Conservation (phyloP, 768 basidiomycete genomes). For the Rhodotorula graminis region DNA sequence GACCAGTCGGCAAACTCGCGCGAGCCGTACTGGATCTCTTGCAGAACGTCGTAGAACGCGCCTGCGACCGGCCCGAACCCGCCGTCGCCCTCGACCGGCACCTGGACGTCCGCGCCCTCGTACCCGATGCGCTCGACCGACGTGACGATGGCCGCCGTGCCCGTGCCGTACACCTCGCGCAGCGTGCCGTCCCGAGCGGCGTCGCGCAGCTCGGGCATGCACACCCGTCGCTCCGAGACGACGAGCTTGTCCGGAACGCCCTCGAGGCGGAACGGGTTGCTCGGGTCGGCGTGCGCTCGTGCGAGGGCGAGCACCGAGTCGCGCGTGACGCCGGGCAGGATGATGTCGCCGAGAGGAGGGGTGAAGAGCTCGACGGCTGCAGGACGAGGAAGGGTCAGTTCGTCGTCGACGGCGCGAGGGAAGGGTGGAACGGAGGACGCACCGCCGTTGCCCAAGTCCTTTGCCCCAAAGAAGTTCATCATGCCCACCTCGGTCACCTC, state of each 20-base stretch:
- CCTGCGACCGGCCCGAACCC: constrained; percentile 28
- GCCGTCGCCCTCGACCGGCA: constrained; percentile 17
- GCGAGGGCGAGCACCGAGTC: constrained; percentile 67
- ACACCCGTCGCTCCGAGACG: constrained; percentile 58
- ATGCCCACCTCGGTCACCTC: constrained; percentile 55
- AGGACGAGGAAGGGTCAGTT: background rate
- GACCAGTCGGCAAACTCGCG: background rate
- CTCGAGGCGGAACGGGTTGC: constrained; percentile 45
- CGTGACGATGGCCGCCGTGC: constrained; percentile 70
- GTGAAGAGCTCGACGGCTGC: constrained; percentile 70
- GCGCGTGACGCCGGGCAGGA: constrained; percentile 82
- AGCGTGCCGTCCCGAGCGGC: constrained; percentile 58
- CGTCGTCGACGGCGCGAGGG: background rate
- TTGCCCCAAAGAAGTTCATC: constrained; percentile 75
- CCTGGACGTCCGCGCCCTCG: constrained; percentile 56
- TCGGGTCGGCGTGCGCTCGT: constrained; percentile 55
- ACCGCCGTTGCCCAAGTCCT: constrained; percentile 50
- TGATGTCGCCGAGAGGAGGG: constrained; percentile 80
- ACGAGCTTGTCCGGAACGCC: constrained; percentile 52
- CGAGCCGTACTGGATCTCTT: constrained; percentile 29
- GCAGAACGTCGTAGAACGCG: constrained; percentile 11
- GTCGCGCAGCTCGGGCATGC: constrained; percentile 55
- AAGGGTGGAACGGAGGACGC: too few relatives aligned
- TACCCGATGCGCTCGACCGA: constrained; percentile 70
- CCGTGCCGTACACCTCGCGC: constrained; percentile 79